Evolutionary conservation across 2,329 filamentous ascomycete genomes (phyloP).

Genomic region (Epichloe gansuensis): DNA sequence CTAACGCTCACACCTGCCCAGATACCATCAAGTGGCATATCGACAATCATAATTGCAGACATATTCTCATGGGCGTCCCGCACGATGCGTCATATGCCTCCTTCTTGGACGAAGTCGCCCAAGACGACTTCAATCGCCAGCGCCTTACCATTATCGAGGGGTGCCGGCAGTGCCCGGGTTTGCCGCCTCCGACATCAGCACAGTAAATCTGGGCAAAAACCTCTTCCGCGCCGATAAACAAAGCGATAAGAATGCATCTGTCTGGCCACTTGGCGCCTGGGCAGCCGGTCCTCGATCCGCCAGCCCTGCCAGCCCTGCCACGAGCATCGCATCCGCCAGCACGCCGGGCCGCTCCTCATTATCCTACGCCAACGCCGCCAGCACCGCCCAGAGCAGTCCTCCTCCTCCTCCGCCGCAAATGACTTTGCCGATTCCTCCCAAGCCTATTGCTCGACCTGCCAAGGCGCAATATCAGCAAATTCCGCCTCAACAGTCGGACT

Average conservation of each 20-base stretch:
- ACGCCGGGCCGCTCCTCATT: conserved; percentile 4
- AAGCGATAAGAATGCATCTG: conserved; percentile 15
- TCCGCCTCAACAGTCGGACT: conserved; percentile 23
- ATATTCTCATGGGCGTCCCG: conserved; percentile 48
- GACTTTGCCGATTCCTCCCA: conserved; percentile 27
- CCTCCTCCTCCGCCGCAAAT: conserved; percentile 26
- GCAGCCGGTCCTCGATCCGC: conserved; percentile 3
- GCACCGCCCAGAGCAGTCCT: conserved; percentile 22
- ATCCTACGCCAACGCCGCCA: conserved; percentile 30
- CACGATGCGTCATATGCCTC: conserved; percentile 50
- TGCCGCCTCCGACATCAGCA: conserved; percentile 30
- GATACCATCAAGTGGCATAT: conserved; percentile 45
- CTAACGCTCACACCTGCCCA: conserved; percentile 12
- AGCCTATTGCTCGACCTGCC: conserved; percentile 7
- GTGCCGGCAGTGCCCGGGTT: conserved; percentile 38
- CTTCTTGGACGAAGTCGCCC: conserved; percentile 43
- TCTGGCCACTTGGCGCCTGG: conserved; percentile 10
- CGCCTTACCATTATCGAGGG: conserved; percentile 45
- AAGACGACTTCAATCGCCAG: conserved; percentile 28
- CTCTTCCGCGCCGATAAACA: conserved; percentile 45
- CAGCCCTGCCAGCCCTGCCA: conserved; percentile 10
- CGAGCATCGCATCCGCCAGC: conserved; percentile 8
- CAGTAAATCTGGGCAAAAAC: conserved; percentile 31
- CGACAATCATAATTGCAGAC: conserved; percentile 47
- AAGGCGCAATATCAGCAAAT: conserved; percentile 13